Base-by-base conservation (phyloP, 2,329 filamentous ascomycete genomes). In the Neonectria neomacrospora region DNA sequence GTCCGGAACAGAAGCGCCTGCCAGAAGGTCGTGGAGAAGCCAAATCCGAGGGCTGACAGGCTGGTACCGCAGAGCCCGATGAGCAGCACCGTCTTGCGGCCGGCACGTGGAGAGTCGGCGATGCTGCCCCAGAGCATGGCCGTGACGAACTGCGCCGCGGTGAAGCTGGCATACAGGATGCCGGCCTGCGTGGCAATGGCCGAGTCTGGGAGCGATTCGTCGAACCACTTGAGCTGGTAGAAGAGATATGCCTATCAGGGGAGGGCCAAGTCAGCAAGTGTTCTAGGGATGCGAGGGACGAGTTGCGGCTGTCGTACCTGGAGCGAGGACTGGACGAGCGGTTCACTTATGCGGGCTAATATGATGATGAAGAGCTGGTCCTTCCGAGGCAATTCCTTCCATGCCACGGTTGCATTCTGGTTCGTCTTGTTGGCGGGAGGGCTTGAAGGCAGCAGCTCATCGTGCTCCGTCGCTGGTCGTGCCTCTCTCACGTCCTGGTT, bases 181-280 rank as follows among this genome's bases (percentile, higher is more conserved):
- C 93, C 93, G 1, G 91, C 91, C 75, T 96, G 93, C 20, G 85
- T 84, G 0, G 93, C 88, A 68, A 97, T 94, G 2, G 86, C 88
- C 23, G 91, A 84, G 68, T 85, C 81, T 0, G 86, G 78, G 14
- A 87, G 79, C 10, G 72, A 77, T 0, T 82, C 80, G 61, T 86
- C 80, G 71, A 97, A 95, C 62, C 90, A 95, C 70, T 88, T 89
- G n/a, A 97, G 86, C 76, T 96, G 92, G 77, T 95, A 96, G 79
- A 93, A 96, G 82, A 96, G 89, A 78, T 96, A 96, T 2, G 91
- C 86, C 77, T 91, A 80, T 54, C 23, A 48, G 23, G 23, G 23
- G 2, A 5, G 9, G 3, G 28, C 30, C n/a, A n/a, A 14, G 39
- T 52, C 20, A 8, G 28, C 54, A 3, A 26, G 41, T 39, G 20